Conservation (phyloP, 345 rosid genomes). For the Populus euphratica region DNA sequence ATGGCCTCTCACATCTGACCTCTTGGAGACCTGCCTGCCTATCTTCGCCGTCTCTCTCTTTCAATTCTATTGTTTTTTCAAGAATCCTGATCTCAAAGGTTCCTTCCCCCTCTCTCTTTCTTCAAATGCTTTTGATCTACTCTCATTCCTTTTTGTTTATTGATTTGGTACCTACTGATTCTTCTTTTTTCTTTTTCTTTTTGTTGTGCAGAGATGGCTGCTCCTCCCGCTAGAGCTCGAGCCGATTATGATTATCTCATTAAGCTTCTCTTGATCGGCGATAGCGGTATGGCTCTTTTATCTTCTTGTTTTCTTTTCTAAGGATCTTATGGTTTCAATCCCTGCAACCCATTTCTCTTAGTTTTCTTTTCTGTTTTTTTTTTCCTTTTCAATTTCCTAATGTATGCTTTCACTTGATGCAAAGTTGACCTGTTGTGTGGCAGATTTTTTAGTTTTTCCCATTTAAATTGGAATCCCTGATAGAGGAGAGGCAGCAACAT, state of each 20-base stretch:
- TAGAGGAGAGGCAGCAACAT: not conserved
- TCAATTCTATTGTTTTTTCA: not conserved
- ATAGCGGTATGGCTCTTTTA: constrained; percentile 17
- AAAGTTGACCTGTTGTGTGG: not conserved
- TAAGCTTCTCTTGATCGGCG: constrained; percentile 28
- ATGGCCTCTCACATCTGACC: constrained; percentile 3
- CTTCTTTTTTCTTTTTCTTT: not conserved
- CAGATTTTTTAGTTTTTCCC: not conserved
- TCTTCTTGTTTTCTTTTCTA: not conserved
- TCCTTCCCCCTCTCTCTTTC: not conserved
- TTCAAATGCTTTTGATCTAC: not conserved
- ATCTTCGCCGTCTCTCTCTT: not conserved
- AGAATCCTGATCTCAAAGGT: constrained; percentile 1
- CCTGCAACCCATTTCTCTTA: not conserved
- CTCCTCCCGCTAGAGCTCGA: constrained; percentile 24
- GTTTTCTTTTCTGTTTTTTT: not conserved
- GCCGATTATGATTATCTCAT: constrained; percentile 27
- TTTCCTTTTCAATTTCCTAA: not conserved
- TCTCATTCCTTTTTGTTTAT: not conserved
- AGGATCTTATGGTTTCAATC: not conserved
- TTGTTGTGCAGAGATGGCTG: constrained; percentile 14
- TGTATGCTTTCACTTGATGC: not conserved
- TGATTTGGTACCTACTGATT: not conserved
- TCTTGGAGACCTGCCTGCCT: not conserved
- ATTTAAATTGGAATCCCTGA: not conserved